Conservation (phyloP, 176 grass and related monocot genomes). For the Zizania latifolia region DNA sequence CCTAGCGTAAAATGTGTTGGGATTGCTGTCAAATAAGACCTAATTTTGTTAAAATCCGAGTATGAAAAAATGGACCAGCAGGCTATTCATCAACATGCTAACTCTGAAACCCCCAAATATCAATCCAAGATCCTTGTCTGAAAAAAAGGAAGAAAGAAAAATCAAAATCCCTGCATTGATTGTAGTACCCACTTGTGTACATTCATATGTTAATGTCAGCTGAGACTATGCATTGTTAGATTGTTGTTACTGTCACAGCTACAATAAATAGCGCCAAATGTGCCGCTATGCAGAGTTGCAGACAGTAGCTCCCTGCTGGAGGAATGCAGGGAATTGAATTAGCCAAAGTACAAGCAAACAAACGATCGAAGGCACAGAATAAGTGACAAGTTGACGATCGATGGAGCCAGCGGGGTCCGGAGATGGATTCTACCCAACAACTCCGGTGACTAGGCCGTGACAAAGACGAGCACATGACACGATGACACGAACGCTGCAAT, state of each 20-base stretch:
- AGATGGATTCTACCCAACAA: constrained; percentile 6
- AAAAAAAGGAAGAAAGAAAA: too few species aligned
- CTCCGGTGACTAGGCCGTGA: constrained; percentile 1
- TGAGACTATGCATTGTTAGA: not conserved
- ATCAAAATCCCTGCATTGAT: too few species aligned
- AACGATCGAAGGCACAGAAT: not conserved
- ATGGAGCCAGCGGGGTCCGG: not conserved
- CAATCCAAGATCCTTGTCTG: too few species aligned
- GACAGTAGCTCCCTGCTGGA: not conserved
- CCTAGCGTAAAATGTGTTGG: too few species aligned
- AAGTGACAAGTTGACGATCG: constrained; percentile 14
- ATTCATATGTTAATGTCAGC: not conserved
- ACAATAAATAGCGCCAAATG: not conserved
- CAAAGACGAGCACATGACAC: not conserved
- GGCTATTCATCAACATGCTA: too few species aligned
- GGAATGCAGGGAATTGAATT: too few species aligned
- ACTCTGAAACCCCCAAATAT: too few species aligned
- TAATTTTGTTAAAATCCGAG: too few species aligned
- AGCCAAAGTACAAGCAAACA: not conserved
- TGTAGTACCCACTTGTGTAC: not conserved
- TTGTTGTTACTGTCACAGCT: not conserved
- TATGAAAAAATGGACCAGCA: too few species aligned
- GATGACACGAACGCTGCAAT: not conserved
- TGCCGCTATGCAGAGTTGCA: not conserved
- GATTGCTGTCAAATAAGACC: too few species aligned